phyloP scores from a whole-genome alignment of 345 rosid species.

The Raphanus sativus region DNA sequence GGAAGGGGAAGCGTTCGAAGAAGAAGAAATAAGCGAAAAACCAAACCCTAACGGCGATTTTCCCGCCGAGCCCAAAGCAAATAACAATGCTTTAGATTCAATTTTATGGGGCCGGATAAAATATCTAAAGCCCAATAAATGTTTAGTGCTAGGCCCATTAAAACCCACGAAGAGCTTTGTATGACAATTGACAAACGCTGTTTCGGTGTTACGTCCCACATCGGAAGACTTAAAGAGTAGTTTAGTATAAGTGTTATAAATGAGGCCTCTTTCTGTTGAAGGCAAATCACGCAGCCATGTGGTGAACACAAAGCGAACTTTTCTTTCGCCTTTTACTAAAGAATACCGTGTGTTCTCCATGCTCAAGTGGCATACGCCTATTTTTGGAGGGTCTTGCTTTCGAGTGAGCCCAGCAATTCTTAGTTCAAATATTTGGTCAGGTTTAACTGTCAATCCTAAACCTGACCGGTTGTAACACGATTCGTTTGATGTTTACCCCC shows the following conservation, averaged over 20 bases:
- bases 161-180: background rate
- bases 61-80: conserved; percentile 37
- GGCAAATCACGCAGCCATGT: conserved; percentile 17
- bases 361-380: conserved; percentile 34
- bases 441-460: background rate
- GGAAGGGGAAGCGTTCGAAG: background rate
- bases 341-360: conserved; percentile 40
- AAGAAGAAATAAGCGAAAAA: background rate
- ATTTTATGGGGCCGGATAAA: background rate
- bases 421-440: background rate
- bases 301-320: conserved; percentile 37
- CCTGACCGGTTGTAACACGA: background rate
- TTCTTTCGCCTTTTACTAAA: conserved; percentile 44
- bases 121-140: background rate
- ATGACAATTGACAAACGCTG: background rate
- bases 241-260: background rate
- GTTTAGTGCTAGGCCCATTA: background rate
- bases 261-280: background rate
- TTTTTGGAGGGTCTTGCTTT: conserved; percentile 37
- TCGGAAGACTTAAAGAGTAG: background rate
- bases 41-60: conserved; percentile 38
- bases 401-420: background rate
- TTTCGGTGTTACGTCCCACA: background rate
- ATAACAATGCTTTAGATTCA: background rate
- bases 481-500: background rate